These are phyloP conservation scores for Tetragonia tetragonoides DNA, from an alignment of 148 eudicot genomes.

Conservation along the genomic window DNA sequence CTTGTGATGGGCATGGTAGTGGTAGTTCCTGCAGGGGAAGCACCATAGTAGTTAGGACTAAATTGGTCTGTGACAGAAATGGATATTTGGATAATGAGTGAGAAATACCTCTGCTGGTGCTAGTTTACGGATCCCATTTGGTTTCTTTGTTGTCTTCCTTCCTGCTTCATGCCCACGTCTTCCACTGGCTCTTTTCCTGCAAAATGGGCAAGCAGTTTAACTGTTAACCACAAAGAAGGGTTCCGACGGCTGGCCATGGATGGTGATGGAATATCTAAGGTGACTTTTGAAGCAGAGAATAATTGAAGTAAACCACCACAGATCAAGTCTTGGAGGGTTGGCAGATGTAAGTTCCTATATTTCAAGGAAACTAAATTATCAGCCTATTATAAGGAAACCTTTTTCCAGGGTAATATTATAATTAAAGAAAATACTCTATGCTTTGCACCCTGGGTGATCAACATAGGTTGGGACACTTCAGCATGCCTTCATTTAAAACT, in stretches of 20 bases:
- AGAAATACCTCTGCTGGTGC: conserved; percentile 64
- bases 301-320: background rate
- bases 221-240: background rate
- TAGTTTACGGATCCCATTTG: conserved; percentile 52
- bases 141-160: conserved; percentile 50
- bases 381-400: background rate
- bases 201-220: conserved; percentile 1
- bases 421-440: too few species aligned
- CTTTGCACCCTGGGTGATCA: too few species aligned
- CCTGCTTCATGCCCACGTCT: conserved; percentile 68
- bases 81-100: background rate
- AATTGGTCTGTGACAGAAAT: background rate
- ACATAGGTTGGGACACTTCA: too few species aligned
- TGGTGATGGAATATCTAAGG: background rate
- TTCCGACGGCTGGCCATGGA: background rate
- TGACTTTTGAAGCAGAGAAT: background rate
- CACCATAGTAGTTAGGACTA: conserved; percentile 10
- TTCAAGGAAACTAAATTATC: background rate
- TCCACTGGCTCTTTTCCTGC: conserved; percentile 65
- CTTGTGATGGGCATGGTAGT: conserved; percentile 40
- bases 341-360: background rate
- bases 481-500: background rate
- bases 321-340: background rate
- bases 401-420: too few species aligned
- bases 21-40: conserved; percentile 50